Evolutionary conservation across 2,329 filamentous ascomycete genomes (phyloP).

Genomic region (Chaetomiaceae sp.): DNA sequence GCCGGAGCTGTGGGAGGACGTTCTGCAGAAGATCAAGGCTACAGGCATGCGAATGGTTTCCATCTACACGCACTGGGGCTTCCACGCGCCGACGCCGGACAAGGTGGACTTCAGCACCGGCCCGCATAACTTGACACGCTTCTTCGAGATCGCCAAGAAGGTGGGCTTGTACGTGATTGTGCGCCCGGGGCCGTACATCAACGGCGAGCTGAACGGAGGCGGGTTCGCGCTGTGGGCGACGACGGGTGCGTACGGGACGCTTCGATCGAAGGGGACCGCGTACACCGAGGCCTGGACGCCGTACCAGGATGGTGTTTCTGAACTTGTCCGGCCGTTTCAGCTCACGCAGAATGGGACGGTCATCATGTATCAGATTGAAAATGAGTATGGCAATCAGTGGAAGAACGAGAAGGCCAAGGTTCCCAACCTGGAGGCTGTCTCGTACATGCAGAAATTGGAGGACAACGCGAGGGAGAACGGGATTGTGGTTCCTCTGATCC

Average conservation of each 20-base stretch:
- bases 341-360: constrained; percentile 2
- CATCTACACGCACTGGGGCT: constrained; percentile 11
- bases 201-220: constrained; percentile 1
- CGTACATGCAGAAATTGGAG: constrained; percentile 5
- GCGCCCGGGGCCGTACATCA: constrained; percentile 7
- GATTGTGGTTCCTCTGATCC: not conserved
- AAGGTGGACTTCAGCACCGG: not conserved
- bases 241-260: not conserved
- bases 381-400: constrained; percentile 3
- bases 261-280: not conserved
- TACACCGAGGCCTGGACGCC: constrained; percentile 5
- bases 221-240: constrained; percentile 7
- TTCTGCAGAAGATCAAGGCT: constrained; percentile 7
- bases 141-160: not conserved
- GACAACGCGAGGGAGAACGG: not conserved
- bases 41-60: constrained; percentile 2
- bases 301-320: not conserved
- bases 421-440: not conserved
- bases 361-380: constrained; percentile 8
- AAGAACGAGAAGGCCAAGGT: not conserved
- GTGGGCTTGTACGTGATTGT: constrained; percentile 1
- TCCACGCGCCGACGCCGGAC: constrained; percentile 1
- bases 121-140: not conserved
- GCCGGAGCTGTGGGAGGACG: constrained; percentile 1
- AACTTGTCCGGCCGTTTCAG: not conserved